Evolutionary conservation across 495 filamentous ascomycete species (phyloP).

Genomic region (Amniculicola lignicola): DNA sequence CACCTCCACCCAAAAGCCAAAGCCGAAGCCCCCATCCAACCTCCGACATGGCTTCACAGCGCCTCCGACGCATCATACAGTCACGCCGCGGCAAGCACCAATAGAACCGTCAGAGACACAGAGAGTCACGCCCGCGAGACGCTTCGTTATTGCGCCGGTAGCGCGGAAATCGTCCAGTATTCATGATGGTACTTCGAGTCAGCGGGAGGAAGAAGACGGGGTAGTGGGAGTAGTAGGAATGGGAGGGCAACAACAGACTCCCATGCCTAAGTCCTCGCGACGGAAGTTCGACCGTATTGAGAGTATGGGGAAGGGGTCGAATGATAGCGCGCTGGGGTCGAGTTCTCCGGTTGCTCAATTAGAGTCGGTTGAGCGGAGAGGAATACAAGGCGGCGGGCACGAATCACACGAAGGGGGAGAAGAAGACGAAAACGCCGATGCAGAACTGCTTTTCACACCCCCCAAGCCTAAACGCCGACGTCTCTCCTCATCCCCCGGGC

Average conservation of each 20-base stretch:
- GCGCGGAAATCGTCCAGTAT: too few relatives aligned
- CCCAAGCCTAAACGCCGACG: slow-evolving; percentile 19
- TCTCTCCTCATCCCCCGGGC: slow-evolving; percentile 4
- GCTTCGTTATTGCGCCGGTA: slow-evolving; percentile 18
- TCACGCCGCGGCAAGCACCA: background rate
- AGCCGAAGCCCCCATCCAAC: slow-evolving; percentile 11
- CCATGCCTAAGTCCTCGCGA: too few relatives aligned
- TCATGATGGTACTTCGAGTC: too few relatives aligned
- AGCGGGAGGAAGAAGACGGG: too few relatives aligned
- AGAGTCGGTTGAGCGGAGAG: too few relatives aligned
- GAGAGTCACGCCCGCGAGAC: slow-evolving; percentile 15
- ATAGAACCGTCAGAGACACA: background rate
- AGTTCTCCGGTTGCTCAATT: too few relatives aligned
- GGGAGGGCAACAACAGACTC: too few relatives aligned
- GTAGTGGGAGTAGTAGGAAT: too few relatives aligned
- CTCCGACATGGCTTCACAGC: slow-evolving; percentile 23
- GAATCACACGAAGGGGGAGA: background rate
- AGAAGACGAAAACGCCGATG: slow-evolving; percentile 16
- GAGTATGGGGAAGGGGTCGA: too few relatives aligned
- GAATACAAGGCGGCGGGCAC: too few relatives aligned
- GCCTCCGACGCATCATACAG: background rate
- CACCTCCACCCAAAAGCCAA: background rate
- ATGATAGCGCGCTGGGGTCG: too few relatives aligned
- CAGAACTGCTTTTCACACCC: slow-evolving; percentile 25
- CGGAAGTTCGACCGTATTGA: too few relatives aligned